These are phyloP conservation scores for Beauveria rudraprayagi DNA, from an alignment of 2,329 filamentous ascomycete genomes.

Conservation along the genomic window DNA sequence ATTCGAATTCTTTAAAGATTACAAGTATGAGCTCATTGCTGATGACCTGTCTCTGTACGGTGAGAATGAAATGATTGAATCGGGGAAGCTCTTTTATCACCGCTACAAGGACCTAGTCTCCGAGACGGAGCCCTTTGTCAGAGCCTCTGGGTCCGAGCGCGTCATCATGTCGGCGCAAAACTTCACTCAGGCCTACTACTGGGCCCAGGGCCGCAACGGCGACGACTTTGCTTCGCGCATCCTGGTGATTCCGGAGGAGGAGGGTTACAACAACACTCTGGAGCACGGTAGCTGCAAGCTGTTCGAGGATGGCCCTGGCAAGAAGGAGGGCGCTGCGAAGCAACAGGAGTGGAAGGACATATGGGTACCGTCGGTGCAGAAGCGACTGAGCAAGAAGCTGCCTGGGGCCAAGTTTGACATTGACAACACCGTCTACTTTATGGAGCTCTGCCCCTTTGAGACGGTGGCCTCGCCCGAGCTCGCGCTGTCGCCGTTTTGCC, in stretches of 20 bases:
- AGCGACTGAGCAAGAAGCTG: conserved; percentile 61
- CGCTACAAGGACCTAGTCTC: conserved; percentile 60
- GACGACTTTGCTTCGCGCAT: conserved; percentile 46
- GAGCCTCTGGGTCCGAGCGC: conserved; percentile 60
- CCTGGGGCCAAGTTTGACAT: conserved; percentile 57
- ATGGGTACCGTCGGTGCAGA: conserved; percentile 61
- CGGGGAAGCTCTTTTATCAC: conserved; percentile 66
- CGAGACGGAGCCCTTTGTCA: conserved; percentile 57
- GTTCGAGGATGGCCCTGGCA: conserved; percentile 56
- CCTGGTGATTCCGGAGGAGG: conserved; percentile 60
- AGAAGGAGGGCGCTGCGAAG: conserved; percentile 38
- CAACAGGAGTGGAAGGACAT: conserved; percentile 50
- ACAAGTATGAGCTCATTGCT: conserved; percentile 61
- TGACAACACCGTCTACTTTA: conserved; percentile 59
- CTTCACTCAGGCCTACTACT: conserved; percentile 68
- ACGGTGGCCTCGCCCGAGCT: conserved; percentile 55
- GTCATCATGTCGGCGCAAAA: conserved; percentile 68
- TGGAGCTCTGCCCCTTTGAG: conserved; percentile 84
- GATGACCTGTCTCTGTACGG: conserved; percentile 64
- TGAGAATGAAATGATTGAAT: conserved; percentile 60
- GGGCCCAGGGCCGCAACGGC: conserved; percentile 26
- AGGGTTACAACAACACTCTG: conserved; percentile 70
- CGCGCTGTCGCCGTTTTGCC: conserved; percentile 62
- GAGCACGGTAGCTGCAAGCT: conserved; percentile 62
- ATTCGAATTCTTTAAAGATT: conserved; percentile 64